phyloP scores from a whole-genome alignment of 495 filamentous ascomycete species.

The Aspergillus mulundensis region DNA sequence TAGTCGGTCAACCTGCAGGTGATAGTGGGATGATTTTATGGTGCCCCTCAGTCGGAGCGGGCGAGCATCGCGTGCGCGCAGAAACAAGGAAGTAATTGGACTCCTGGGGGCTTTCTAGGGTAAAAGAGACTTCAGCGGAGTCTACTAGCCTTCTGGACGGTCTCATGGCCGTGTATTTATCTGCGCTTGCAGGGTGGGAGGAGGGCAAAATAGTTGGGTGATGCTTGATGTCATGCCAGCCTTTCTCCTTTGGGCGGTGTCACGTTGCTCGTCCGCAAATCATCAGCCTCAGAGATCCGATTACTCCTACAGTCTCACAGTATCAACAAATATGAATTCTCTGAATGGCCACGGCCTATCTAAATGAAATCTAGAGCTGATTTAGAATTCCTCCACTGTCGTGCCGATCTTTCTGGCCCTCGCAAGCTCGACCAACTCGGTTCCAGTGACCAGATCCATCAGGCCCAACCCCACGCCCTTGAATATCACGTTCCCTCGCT shows the following conservation, averaged over 20 bases:
- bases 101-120: neutral
- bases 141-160: neutral
- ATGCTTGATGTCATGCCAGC: constrained; percentile 9
- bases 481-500: constrained; percentile 69
- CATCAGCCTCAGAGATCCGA: constrained; percentile 1
- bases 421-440: constrained; percentile 70
- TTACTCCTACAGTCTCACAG: neutral
- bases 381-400: constrained; percentile 54
- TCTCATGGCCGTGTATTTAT: constrained; percentile 4
- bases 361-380: neutral
- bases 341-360: neutral
- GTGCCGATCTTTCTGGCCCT: constrained; percentile 69
- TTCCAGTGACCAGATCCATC: constrained; percentile 61
- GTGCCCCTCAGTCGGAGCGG: constrained; percentile 13
- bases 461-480: constrained; percentile 46
- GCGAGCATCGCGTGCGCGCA: neutral
- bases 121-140: neutral
- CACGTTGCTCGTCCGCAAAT: constrained; percentile 3
- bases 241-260: neutral
- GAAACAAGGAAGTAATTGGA: neutral
- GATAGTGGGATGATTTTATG: constrained; percentile 15
- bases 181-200: neutral
- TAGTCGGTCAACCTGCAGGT: constrained; percentile 3
- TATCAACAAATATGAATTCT: neutral
- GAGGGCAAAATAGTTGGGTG: neutral